Evolutionary conservation across 352 stramenopile genomes (phyloP), one percentile per base, ranked within the genome.

Genomic region (Pythium scleroteichum): DNA sequence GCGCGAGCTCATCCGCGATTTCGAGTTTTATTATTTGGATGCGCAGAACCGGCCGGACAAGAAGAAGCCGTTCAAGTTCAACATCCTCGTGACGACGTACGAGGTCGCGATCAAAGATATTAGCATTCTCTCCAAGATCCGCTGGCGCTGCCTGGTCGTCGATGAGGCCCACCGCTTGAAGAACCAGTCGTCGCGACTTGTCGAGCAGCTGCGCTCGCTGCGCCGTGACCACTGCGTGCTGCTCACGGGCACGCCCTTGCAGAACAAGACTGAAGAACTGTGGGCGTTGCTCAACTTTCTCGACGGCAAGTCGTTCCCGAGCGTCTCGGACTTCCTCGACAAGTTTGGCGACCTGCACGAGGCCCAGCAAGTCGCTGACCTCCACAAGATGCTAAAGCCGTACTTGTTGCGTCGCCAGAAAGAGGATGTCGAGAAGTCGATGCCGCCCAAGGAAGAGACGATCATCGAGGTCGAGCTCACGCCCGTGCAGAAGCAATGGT

Each of bases 231-330:
- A 95, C 53, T 94, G 86, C 39, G 83, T 96, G 24, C 65, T 96
- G 46, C 73, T 96, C 0, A 96, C 88, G 4, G 88, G 88, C 8
- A 96, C 88, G 38, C 88, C 88, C 35, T 53, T 96, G 8, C 87
- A 96, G 56, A 99, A 99, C 82, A 99, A 99, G 69, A 99, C 98
- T 4, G 85, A 98, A 64, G 98, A 99, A 72, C 73, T 99, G n/a
- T 99, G 97, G 97, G 93, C 97, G 3, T 75, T 99, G 27, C 77
- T 99, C 1, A 98, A 99, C 72, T 99, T 99, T 42, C 88, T 99
- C 29, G 96, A 99, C 42, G 76, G 64, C 13, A 80, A 90, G 29
- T 94, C 82, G 16, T 99, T 99, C 73, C 87, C 87, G 8, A 97
- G 94, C 59, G 76, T 94, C 76, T 69, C 88, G 17, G 77, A 94